Evolutionary conservation across 371 early-diverging fungal genomes (phyloP).

Genomic region (Phascolomyces articulosus): DNA sequence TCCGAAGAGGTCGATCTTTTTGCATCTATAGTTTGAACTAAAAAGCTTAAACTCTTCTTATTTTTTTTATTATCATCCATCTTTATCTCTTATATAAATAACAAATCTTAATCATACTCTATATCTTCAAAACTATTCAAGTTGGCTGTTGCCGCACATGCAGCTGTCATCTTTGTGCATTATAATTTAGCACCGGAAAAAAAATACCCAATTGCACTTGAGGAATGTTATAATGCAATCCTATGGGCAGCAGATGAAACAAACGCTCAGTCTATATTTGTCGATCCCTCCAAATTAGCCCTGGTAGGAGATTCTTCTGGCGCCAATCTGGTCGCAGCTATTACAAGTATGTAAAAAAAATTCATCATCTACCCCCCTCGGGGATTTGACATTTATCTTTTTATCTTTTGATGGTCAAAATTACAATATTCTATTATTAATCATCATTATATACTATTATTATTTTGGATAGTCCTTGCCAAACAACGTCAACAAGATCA

Average conservation of each 20-base stretch:
- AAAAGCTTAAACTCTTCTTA: no score
- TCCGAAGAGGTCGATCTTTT: no score
- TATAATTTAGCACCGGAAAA: conserved; percentile 28
- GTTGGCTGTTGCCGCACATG: conserved; percentile 8
- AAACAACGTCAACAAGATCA: conserved; percentile 23
- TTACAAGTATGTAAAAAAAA: neutral
- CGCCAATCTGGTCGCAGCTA: conserved; percentile 21
- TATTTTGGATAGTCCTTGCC: conserved; percentile 15
- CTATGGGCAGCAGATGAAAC: conserved; percentile 15
- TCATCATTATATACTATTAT: neutral
- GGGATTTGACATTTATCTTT: neutral
- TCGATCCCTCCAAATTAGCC: conserved; percentile 20
- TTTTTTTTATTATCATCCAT: no score
- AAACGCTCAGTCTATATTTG: conserved; percentile 7
- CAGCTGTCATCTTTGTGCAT: conserved; percentile 27
- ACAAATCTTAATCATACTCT: neutral
- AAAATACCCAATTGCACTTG: conserved; percentile 27
- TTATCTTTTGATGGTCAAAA: no score
- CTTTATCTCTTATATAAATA: neutral
- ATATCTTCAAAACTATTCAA: no score
- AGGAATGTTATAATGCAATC: conserved; percentile 33
- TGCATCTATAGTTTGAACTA: no score
- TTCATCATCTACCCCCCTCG: no score
- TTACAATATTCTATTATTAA: neutral
- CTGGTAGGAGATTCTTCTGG: conserved; percentile 29